A percentile compares a stretch with the other conserved stretches of the same genome.
Conservation (phyloP, 2,329 filamentous ascomycete species). For the Ascosphaera pollenicola region DNA sequence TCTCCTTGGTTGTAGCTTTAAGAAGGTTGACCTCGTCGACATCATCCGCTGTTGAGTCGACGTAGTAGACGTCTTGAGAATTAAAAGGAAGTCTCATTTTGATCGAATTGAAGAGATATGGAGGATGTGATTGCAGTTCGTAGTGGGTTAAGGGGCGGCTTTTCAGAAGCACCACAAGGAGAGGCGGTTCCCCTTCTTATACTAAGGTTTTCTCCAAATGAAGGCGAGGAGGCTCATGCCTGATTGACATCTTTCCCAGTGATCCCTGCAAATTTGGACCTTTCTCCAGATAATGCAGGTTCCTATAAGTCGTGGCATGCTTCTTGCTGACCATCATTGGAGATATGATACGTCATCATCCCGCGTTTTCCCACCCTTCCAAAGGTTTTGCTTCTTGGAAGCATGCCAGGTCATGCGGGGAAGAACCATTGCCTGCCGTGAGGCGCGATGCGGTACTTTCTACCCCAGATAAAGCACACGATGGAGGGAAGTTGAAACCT, state of each 20-base stretch:
- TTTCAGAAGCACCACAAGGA: too few species aligned
- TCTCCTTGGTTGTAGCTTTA: conserved; percentile 29
- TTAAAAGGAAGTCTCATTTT: conserved; percentile 8
- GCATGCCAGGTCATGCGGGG: not conserved
- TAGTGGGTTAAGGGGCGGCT: too few species aligned
- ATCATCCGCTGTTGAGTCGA: conserved; percentile 35
- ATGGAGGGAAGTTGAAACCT: too few species aligned
- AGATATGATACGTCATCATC: not conserved
- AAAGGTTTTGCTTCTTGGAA: not conserved
- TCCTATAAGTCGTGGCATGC: not conserved
- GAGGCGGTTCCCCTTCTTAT: too few species aligned
- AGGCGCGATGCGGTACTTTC: not conserved
- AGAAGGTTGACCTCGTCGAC: conserved; percentile 39
- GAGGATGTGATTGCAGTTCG: too few species aligned
- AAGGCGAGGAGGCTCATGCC: too few species aligned
- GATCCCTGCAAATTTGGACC: not conserved
- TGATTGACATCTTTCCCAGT: not conserved
- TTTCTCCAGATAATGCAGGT: not conserved
- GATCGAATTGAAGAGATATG: not conserved
- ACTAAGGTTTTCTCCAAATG: too few species aligned
- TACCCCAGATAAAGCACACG: too few species aligned
- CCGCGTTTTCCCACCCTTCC: not conserved
- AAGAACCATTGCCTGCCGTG: not conserved
- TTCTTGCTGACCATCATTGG: not conserved
- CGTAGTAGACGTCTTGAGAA: conserved; percentile 28